Base-by-base conservation (phyloP, 495 filamentous ascomycete species). In the Polyplosphaeria fusca region DNA sequence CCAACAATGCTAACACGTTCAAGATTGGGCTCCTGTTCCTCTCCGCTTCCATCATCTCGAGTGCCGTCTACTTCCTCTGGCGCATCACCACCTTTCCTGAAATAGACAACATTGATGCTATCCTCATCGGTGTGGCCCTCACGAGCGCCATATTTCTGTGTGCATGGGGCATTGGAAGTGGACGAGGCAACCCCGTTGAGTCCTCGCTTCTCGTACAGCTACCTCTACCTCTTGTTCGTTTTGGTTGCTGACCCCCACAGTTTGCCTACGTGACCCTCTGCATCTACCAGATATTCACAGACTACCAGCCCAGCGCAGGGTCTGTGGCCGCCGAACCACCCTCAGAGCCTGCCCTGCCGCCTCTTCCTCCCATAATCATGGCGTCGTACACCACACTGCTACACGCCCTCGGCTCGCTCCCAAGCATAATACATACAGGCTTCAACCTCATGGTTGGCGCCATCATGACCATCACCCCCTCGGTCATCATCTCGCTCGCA, bases 221-320 rank as follows among this genome's bases (percentile, higher is more conserved):
- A 19, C 65, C 58, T 43, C 55, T 12, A 25, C 25, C 39, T 27
- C 22, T 16, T n/a, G 9, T 32, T 43, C 50, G 13, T 22, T 11
- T n/a, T 19, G 37, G 4, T 2, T 25, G 24, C 48, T 27, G 37
- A 55, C 53, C 12, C 18, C 5, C 19, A n/a, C 25, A 67, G 63
- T 96, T 98, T 68, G 92, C 93, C 66, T 98, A 98, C 71, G 82
- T 96, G 50, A 91, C 95, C 12, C 84, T 98, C 57, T 96, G 91
- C 76, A 86, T 96, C 68, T 98, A 98, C 71, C 93, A 98, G 71
- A 96, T 96, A 66, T 98, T 98, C 73, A 98, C 93, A 39, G 93
- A 98, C 68, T 98, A 96, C 72, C 81, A 89, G 61, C 91, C 91
- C 7, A 89, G 87, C 3, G 75, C 58, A 4, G 55, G 42, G 2